Percentiles rank a stretch among this genome's conserved stretches.
phyloP scores from a whole-genome alignment of 2,329 filamentous ascomycete genomes.

The Calonectria hawksworthii region DNA sequence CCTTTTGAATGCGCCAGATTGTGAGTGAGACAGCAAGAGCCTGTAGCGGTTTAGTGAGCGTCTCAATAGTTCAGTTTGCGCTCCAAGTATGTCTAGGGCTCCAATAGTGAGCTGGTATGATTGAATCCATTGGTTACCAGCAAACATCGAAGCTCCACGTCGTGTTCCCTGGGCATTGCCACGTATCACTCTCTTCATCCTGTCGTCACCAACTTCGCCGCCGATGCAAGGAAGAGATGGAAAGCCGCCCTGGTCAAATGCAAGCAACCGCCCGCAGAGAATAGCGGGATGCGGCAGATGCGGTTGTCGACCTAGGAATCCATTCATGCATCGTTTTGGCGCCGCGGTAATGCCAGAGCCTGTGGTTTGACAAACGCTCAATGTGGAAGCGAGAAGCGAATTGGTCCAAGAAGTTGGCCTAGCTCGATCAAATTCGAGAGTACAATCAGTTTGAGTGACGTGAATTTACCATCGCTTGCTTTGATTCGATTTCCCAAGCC shows the following conservation, averaged over 20 bases:
- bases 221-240: neutral
- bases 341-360: conserved; percentile 22
- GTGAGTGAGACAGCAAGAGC: neutral
- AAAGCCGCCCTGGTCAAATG: conserved; percentile 26
- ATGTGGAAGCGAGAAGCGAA: conserved; percentile 60
- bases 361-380: conserved; percentile 44
- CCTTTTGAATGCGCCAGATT: neutral
- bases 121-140: conserved; percentile 44
- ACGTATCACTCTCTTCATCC: conserved; percentile 37
- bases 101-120: conserved; percentile 1
- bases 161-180: conserved; percentile 29
- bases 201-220: neutral
- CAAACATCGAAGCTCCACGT: conserved; percentile 30
- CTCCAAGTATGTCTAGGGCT: conserved; percentile 18
- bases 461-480: conserved; percentile 7
- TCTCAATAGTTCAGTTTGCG: neutral
- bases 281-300: conserved; percentile 36
- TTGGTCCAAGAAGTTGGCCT: conserved; percentile 47
- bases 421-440: conserved; percentile 32
- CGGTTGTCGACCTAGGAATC: conserved; percentile 25
- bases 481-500: neutral
- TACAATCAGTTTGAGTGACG: conserved; percentile 27
- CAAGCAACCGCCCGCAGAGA: conserved; percentile 36
- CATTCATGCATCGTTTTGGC: conserved; percentile 28
- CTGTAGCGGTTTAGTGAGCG: neutral